A percentile compares a stretch with the other conserved stretches of the same genome.
Conservation (phyloP, 306 rosid species). For the Psophocarpus tetragonolobus region DNA sequence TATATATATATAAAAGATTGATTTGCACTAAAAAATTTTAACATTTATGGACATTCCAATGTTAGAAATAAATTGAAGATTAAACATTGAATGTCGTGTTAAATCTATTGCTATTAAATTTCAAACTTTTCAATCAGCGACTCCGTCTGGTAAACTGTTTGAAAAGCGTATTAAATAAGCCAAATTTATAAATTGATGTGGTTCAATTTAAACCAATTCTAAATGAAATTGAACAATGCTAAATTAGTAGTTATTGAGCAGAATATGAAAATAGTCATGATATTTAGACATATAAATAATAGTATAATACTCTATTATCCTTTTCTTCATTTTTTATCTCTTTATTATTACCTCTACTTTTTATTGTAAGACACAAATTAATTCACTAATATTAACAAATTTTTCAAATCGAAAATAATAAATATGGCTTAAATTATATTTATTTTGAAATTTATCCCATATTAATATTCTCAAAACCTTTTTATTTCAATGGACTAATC, state of each 20-base stretch:
- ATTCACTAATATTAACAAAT: too few relatives aligned
- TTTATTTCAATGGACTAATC: too few relatives aligned
- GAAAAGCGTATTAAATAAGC: neutral
- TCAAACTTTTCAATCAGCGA: neutral
- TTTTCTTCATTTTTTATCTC: too few relatives aligned
- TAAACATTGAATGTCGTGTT: neutral
- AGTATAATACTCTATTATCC: neutral
- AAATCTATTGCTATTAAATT: neutral
- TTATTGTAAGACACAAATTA: too few relatives aligned
- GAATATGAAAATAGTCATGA: too few relatives aligned
- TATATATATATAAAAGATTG: neutral
- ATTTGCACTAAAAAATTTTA: neutral
- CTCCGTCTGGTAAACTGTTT: neutral
- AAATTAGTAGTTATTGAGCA: too few relatives aligned
- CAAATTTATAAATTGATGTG: neutral
- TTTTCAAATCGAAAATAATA: too few relatives aligned
- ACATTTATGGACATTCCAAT: neutral
- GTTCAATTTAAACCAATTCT: neutral
- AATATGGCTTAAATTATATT: too few relatives aligned
- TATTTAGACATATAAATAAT: too few relatives aligned
- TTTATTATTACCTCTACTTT: too few relatives aligned
- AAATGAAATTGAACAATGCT: neutral
- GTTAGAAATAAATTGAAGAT: neutral
- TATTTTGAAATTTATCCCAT: too few relatives aligned
- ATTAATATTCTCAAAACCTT: too few relatives aligned